Evolutionary conservation across 352 stramenopile species (phyloP).

Genomic region (Phytophthora sp.): DNA sequence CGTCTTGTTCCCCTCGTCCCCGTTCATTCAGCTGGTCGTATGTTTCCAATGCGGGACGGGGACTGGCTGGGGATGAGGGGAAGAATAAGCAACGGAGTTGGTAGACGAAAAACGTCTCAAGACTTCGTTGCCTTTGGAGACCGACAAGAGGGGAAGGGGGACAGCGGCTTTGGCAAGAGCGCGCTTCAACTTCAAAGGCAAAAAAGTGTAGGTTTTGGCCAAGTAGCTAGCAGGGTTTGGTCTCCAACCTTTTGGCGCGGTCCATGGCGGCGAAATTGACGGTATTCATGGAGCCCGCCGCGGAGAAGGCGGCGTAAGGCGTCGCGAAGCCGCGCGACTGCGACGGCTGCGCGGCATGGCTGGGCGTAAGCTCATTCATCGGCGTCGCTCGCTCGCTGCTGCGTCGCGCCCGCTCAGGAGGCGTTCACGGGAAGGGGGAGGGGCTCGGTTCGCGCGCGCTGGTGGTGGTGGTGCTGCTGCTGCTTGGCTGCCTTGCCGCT

Average conservation of each 20-base stretch:
- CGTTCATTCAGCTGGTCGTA: conserved; percentile 33
- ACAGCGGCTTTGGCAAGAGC: conserved; percentile 17
- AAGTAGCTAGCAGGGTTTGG: conserved; percentile 2
- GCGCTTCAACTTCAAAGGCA: conserved; percentile 39
- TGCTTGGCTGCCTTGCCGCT: conserved; percentile 14
- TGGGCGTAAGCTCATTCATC: conserved; percentile 55
- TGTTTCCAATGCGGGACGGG: conserved; percentile 25
- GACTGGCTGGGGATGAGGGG: conserved; percentile 27
- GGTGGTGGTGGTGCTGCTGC: conserved; percentile 4
- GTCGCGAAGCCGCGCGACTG: conserved; percentile 33
- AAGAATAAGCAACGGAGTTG: conserved; percentile 8
- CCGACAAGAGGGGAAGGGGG: conserved; percentile 20
- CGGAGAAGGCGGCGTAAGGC: conserved; percentile 30
- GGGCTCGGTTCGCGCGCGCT: conserved; percentile 4
- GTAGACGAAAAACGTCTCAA: conserved; percentile 23
- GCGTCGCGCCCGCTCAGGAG: conserved; percentile 17
- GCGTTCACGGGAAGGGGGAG: conserved; percentile 14
- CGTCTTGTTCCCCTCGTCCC: conserved; percentile 21
- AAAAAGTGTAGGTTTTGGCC: conserved; percentile 19
- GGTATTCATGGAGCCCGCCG: conserved; percentile 19
- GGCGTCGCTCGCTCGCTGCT: conserved; percentile 20
- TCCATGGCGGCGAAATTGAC: conserved; percentile 34
- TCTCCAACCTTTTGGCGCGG: conserved; percentile 39
- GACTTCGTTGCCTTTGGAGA: not conserved
- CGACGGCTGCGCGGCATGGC: conserved; percentile 27